phyloP scores from a whole-genome alignment of 2,329 filamentous ascomycete species.

The Westerdykella aurantiaca region DNA sequence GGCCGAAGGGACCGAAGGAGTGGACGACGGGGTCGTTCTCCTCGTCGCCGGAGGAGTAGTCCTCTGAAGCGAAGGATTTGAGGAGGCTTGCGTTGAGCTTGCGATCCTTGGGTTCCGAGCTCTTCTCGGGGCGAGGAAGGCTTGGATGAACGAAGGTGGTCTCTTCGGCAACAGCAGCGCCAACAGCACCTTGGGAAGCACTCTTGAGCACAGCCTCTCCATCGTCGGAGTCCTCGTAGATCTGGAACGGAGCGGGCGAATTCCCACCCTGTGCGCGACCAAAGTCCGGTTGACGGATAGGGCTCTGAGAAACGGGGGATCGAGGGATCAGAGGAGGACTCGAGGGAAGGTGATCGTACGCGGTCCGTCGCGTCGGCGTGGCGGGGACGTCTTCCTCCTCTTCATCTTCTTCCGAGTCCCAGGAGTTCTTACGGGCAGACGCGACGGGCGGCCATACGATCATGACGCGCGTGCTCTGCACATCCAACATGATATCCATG shows the following conservation, averaged over 20 bases:
- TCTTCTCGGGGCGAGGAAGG: conserved; percentile 18
- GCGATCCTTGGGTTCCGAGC: conserved; percentile 11
- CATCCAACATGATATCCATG: conserved; percentile 89
- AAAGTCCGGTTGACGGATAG: conserved; percentile 45
- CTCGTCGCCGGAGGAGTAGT: conserved; percentile 71
- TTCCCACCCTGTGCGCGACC: conserved; percentile 29
- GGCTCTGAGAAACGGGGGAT: conserved; percentile 72
- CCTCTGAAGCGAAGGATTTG: conserved; percentile 43
- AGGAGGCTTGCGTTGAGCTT: conserved; percentile 23
- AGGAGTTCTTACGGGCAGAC: conserved; percentile 40
- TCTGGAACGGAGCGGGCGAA: conserved; percentile 29
- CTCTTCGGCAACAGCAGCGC: conserved; percentile 13
- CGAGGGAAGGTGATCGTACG: conserved; percentile 47
- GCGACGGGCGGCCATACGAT: conserved; percentile 79
- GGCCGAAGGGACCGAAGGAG: conserved; percentile 86
- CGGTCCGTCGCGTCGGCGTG: conserved; percentile 28
- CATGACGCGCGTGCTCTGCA: conserved; percentile 85
- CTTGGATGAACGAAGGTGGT: conserved; percentile 28
- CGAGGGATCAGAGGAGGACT: conserved; percentile 60
- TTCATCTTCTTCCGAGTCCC: conserved; percentile 56
- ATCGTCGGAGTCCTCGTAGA: conserved; percentile 37
- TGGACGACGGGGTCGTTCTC: conserved; percentile 92
- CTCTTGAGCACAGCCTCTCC: conserved; percentile 17
- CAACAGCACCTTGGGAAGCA: conserved; percentile 17
- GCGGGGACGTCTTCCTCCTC: conserved; percentile 5